A percentile compares a stretch with the other conserved stretches of the same genome.
These are phyloP conservation scores for Chytriomyces sp. DNA, from an alignment of 192 early-diverging fungal species.

Conservation along the genomic window DNA sequence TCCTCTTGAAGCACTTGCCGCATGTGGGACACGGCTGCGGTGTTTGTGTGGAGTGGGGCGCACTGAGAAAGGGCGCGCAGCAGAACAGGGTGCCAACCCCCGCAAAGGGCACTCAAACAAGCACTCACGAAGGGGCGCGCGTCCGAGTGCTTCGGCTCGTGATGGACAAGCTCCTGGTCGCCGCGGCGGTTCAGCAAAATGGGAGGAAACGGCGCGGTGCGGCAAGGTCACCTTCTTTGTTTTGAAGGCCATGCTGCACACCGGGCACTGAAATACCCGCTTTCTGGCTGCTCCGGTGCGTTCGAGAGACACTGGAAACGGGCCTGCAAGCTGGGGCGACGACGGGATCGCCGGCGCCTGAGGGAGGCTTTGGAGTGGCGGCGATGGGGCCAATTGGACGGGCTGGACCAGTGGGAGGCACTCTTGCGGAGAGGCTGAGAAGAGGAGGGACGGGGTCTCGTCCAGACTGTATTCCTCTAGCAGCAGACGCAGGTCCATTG, in stretches of 20 bases:
- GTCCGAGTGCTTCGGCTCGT: slow-evolving; percentile 30
- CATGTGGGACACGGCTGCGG: slow-evolving; percentile 19
- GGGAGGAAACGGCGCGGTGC: background rate
- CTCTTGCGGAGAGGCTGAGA: background rate
- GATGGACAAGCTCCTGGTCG: slow-evolving; percentile 22
- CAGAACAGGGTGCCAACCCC: background rate
- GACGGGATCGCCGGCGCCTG: background rate
- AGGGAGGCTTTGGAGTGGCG: background rate
- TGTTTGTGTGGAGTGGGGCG: background rate
- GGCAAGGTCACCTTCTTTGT: slow-evolving; percentile 13
- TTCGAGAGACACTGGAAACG: background rate
- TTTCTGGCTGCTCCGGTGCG: background rate
- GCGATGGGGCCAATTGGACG: background rate
- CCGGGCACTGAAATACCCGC: slow-evolving; percentile 11
- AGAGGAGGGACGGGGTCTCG: background rate
- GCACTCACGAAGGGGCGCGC: slow-evolving; percentile 19
- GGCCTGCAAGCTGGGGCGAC: background rate
- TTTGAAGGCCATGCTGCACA: slow-evolving; percentile 21
- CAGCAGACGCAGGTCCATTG: background rate
- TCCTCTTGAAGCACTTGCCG: slow-evolving; percentile 26
- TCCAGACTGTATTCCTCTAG: background rate
- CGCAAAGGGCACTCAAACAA: background rate
- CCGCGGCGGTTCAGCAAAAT: background rate
- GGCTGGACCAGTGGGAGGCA: background rate
- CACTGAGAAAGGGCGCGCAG: background rate